Evolutionary conservation across 306 rosid species (phyloP), one percentile per base, ranked within the genome.

Genomic region (Glycine soja): DNA sequence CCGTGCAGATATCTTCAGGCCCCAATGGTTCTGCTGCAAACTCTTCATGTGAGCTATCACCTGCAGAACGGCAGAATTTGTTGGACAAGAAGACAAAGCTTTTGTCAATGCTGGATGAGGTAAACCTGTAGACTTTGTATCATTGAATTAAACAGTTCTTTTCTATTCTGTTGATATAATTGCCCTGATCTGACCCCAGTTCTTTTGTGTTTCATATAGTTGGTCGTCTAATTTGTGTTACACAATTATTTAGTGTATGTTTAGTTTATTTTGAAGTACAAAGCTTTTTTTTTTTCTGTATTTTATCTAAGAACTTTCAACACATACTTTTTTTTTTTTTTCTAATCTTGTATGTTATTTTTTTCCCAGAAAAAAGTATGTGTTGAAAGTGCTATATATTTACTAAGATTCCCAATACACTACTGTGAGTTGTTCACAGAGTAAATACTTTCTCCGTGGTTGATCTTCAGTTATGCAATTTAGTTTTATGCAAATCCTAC

Each of bases 101-200:
- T 77, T 42, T 93, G 88, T 80, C 93, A 78, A 87, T 91, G 97
- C 81, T 95, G 84, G 90, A 92, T 63, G 97, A 95, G 92, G 99
- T 95, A 90, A 85, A 72, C 75, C 47, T 74, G 10, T 45, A 9
- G 8, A 62, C 9, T 69, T 40, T 58, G 15, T 19, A 50, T 30
- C 40, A 10, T 52, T 81, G 43, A 13, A 16, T 58, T 47, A 38
- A 4, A 61, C 45, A 4, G 5, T 66, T 58, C 40, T 63, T 57
- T 62, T 58, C 15, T 62, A 47, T 50, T 72, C 30, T 24, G 2
- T 24, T 24, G 30, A 24, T 24, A 24, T 57, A 46, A 34, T 12
- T 59, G 1, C 65, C 50, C 14, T 72, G 51, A 42, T 73, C 8
- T 15, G 13, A 7, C 43, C 65, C 74, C 38, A 10, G 42, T 10